A percentile compares a stretch with the other conserved stretches of the same genome.
phyloP scores from a whole-genome alignment of 805 yeast genomes.

The Blastobotrys attinorum region DNA sequence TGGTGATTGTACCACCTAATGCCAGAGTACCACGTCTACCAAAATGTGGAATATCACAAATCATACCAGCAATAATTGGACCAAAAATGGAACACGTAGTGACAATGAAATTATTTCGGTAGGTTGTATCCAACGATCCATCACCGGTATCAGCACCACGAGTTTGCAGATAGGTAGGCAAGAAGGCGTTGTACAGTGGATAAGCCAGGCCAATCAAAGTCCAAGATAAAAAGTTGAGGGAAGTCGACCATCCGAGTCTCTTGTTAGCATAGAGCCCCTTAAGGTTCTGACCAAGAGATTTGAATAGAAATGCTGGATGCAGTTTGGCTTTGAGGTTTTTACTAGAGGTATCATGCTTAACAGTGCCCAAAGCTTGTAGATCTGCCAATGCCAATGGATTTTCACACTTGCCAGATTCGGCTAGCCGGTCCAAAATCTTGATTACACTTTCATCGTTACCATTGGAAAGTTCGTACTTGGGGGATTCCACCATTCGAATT shows the following conservation, averaged over 20 bases:
- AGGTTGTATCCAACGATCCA: conserved; percentile 19
- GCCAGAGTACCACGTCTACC: conserved; percentile 54
- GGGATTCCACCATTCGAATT: conserved; percentile 44
- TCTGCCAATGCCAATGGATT: conserved; percentile 41
- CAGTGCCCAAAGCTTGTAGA: conserved; percentile 37
- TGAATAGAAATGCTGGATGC: conserved; percentile 2
- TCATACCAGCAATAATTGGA: conserved; percentile 39
- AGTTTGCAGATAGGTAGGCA: conserved; percentile 44
- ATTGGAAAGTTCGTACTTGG: conserved; percentile 44
- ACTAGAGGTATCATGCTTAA: conserved; percentile 18
- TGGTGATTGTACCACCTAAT: conserved; percentile 44
- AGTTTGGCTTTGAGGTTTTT: conserved; percentile 8
- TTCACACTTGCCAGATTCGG: conserved; percentile 36
- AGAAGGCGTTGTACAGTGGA: conserved; percentile 47
- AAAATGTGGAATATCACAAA: conserved; percentile 21
- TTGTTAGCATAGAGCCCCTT: conserved; percentile 40
- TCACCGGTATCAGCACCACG: conserved; percentile 36
- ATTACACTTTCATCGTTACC: conserved; percentile 46
- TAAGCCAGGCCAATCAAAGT: conserved; percentile 49
- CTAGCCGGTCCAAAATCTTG: conserved; percentile 37
- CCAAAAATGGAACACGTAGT: conserved; percentile 45
- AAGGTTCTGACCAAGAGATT: conserved; percentile 16
- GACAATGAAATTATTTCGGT: conserved; percentile 31
- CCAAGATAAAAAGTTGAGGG: conserved; percentile 45
- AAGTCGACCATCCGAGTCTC: conserved; percentile 36